Percentiles rank a stretch among this genome's conserved stretches.
Conservation (phyloP, 768 basidiomycete genomes). For the Lactarius tabidus region DNA sequence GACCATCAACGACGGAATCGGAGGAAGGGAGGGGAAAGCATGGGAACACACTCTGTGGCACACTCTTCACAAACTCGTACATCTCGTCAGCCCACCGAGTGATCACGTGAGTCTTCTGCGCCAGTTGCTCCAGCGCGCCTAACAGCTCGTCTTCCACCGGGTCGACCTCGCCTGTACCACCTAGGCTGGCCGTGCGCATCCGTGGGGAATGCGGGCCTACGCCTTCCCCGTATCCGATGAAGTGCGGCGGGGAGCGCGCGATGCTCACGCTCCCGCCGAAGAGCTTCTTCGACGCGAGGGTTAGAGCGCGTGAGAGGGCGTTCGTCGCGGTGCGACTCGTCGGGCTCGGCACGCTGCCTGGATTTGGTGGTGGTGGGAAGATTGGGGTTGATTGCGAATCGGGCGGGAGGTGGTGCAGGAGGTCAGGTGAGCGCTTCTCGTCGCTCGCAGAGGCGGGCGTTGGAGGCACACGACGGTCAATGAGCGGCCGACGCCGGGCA, state of each 20-base stretch:
- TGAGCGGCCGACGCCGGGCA: conserved; percentile 54
- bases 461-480: conserved; percentile 45
- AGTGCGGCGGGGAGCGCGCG: conserved; percentile 32
- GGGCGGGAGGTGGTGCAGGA: conserved; percentile 29
- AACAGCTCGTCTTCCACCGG: conserved; percentile 82
- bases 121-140: conserved; percentile 78
- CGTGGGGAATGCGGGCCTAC: conserved; percentile 28
- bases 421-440: conserved; percentile 38
- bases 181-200: conserved; percentile 37
- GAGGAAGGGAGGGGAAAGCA: conserved; percentile 4
- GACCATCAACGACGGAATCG: conserved; percentile 16
- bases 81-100: conserved; percentile 95
- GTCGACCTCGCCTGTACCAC: conserved; percentile 38
- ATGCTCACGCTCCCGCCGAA: conserved; percentile 54
- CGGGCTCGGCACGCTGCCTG: conserved; percentile 52
- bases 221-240: conserved; percentile 29
- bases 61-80: conserved; percentile 81
- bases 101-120: conserved; percentile 93
- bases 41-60: conserved; percentile 69
- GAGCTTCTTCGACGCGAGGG: conserved; percentile 74
- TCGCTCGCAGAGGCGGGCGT: conserved; percentile 47
- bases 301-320: conserved; percentile 75
- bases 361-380: conserved; percentile 62
- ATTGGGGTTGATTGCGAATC: conserved; percentile 36
- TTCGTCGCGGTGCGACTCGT: conserved; percentile 66